Evolutionary conservation across 768 basidiomycete species (phyloP), one percentile per base, ranked within the genome.

Genomic region (Rhodocollybia butyracea): DNA sequence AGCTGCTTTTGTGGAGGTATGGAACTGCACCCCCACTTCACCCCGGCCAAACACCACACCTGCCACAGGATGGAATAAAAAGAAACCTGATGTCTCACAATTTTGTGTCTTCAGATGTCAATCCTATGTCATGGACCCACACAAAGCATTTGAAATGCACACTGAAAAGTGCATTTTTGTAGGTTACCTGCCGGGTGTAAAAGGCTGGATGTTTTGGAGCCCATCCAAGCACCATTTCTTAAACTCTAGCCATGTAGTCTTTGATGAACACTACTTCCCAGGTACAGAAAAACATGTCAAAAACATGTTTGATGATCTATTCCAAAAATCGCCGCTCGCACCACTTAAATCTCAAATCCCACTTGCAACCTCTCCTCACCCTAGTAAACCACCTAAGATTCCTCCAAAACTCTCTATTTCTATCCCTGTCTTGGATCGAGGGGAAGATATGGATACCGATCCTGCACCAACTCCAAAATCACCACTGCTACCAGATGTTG

Each of bases 101-200:
- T 63, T 77, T 22, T 60, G 69, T 6, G 66, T 71, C 19, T 77
- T 66, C 46, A 73, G 76, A 2, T 76, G 73, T 47, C 59, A 58
- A 39, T 71, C 72, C 17, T 76, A 73, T 64, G 74, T 73, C 27
- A 67, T 64, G 51, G 61, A 76, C 53, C 67, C 75, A 59, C 52
- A 67, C 12, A 66, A 60, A 36, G 59, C 46, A 1, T 59, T 75
- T 0, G 45, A 66, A 17, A 47, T 64, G 0, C 67, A 72, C 22
- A 64, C 64, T 7, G 54, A 65, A 43, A 70, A 73, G 46, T 68
- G 70, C 22, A 56, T 75, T 11, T 75, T 76, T 55, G 52, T 76
- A 55, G 73, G 74, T 1, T 76, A 77, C 55, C 63, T 68, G 0
- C 26, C 36, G 24, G 64, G 63, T 4, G 62, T 64, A 29, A 68